Evolutionary conservation across 805 yeast species (phyloP).

Genomic region (Wickerhamiella cacticola): DNA sequence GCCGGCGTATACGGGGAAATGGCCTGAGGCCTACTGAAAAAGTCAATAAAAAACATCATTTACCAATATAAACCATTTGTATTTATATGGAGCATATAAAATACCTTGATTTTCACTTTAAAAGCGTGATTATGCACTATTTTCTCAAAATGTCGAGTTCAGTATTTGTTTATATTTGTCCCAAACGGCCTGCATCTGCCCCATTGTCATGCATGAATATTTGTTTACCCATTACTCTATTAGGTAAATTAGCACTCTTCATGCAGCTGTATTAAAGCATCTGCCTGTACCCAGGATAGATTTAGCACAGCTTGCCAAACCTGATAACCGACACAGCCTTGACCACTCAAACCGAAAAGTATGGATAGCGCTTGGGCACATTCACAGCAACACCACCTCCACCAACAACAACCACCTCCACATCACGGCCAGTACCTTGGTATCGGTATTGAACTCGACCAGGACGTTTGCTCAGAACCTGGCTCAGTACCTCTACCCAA

Average conservation of each 20-base stretch:
- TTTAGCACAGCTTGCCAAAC: not conserved
- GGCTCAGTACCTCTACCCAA: constrained; percentile 38
- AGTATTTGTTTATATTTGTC: constrained; percentile 18
- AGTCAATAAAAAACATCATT: too few relatives aligned
- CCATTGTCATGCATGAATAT: constrained; percentile 1
- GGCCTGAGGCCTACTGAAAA: too few relatives aligned
- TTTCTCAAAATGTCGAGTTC: too few relatives aligned
- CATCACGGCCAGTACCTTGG: not conserved
- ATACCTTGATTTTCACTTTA: too few relatives aligned
- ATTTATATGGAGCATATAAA: too few relatives aligned
- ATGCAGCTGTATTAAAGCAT: constrained; percentile 2
- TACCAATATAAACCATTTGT: too few relatives aligned
- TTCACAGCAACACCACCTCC: not conserved
- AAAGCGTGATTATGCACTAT: too few relatives aligned
- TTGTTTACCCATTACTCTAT: constrained; percentile 1
- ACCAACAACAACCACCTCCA: not conserved
- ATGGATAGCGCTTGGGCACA: not conserved
- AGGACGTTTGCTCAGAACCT: constrained; percentile 13
- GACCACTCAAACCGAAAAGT: not conserved
- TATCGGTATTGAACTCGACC: constrained; percentile 11
- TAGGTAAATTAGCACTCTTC: not conserved
- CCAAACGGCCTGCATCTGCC: constrained; percentile 11
- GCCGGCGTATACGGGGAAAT: too few relatives aligned
- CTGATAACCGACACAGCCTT: too few relatives aligned
- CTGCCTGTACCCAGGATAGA: not conserved